Evolutionary conservation across 2,329 filamentous ascomycete species (phyloP).

Genomic region (Colletotrichum sp.): DNA sequence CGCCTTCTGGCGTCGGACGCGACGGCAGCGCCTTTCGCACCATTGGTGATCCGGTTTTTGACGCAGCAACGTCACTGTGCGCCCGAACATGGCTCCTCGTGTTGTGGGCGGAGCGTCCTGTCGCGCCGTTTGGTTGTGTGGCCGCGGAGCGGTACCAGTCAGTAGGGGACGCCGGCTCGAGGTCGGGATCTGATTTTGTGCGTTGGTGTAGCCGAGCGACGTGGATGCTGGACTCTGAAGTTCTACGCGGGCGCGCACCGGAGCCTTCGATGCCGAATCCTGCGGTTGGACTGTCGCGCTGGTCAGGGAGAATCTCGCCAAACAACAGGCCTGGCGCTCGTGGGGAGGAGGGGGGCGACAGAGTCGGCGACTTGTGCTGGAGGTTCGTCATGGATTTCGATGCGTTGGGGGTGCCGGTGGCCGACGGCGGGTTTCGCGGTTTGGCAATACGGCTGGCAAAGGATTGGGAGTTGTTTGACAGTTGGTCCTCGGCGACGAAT

Average conservation of each 20-base stretch:
- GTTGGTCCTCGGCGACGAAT: slow-evolving; percentile 53
- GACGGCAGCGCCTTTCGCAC: slow-evolving; percentile 35
- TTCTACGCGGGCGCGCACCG: slow-evolving; percentile 59
- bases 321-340: slow-evolving; percentile 66
- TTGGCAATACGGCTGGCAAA: slow-evolving; percentile 65
- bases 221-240: slow-evolving; percentile 73
- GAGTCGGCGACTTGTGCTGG: slow-evolving; percentile 26
- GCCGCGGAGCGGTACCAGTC: slow-evolving; percentile 63
- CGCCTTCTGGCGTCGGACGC: slow-evolving; percentile 24
- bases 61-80: slow-evolving; percentile 63
- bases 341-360: slow-evolving; percentile 32
- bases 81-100: slow-evolving; percentile 51
- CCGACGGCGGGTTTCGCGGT: slow-evolving; percentile 39
- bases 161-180: slow-evolving; percentile 68
- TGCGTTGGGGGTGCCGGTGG: slow-evolving; percentile 36
- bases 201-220: slow-evolving; percentile 55
- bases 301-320: slow-evolving; percentile 73
- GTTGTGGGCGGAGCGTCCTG: not conserved
- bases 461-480: slow-evolving; percentile 60
- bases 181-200: slow-evolving; percentile 60
- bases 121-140: slow-evolving; percentile 24
- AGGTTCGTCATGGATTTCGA: slow-evolving; percentile 39
- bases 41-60: slow-evolving; percentile 33
- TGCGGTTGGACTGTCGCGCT: slow-evolving; percentile 54
- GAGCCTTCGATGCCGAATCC: slow-evolving; percentile 64